Conservation (phyloP, 1,284 basidiomycete species). For the Psilocybe mexicana region DNA sequence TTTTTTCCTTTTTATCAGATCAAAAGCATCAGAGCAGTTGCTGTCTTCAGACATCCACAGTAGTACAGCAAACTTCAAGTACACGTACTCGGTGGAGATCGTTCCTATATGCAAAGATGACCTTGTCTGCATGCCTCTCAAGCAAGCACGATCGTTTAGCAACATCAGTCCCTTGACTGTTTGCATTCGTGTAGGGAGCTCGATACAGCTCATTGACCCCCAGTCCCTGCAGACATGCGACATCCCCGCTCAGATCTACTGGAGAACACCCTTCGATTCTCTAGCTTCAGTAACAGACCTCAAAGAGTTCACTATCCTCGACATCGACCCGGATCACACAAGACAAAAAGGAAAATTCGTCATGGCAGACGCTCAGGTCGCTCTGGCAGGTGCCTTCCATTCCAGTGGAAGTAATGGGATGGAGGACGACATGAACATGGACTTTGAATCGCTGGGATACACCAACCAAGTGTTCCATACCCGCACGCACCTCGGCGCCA, state of each 20-base stretch:
- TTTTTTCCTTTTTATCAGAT: constrained; percentile 42
- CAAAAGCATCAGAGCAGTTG: constrained; percentile 92
- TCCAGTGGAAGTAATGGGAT: constrained; percentile 38
- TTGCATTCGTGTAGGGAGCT: constrained; percentile 91
- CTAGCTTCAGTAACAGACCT: constrained; percentile 85
- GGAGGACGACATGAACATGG: constrained; percentile 56
- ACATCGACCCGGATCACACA: constrained; percentile 80
- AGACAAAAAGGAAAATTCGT: constrained; percentile 70
- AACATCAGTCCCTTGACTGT: constrained; percentile 90
- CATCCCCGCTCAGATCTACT: constrained; percentile 82
- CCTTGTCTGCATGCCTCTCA: constrained; percentile 85
- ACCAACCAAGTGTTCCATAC: constrained; percentile 91
- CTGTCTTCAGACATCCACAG: constrained; percentile 93
- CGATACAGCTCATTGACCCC: constrained; percentile 90
- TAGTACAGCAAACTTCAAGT: constrained; percentile 95
- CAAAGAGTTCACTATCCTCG: constrained; percentile 93
- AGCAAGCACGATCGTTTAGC: constrained; percentile 79
- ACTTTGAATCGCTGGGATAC: constrained; percentile 52
- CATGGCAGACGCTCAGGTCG: constrained; percentile 93
- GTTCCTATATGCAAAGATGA: constrained; percentile 98
- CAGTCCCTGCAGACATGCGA: constrained; percentile 85
- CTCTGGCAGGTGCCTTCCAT: constrained; percentile 78
- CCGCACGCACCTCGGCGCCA: constrained; percentile 92
- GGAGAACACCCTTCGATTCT: constrained; percentile 86
- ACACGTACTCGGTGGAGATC: constrained; percentile 97